Conservation (phyloP, 2,329 filamentous ascomycete genomes). For the Venturiaceae sp. region DNA sequence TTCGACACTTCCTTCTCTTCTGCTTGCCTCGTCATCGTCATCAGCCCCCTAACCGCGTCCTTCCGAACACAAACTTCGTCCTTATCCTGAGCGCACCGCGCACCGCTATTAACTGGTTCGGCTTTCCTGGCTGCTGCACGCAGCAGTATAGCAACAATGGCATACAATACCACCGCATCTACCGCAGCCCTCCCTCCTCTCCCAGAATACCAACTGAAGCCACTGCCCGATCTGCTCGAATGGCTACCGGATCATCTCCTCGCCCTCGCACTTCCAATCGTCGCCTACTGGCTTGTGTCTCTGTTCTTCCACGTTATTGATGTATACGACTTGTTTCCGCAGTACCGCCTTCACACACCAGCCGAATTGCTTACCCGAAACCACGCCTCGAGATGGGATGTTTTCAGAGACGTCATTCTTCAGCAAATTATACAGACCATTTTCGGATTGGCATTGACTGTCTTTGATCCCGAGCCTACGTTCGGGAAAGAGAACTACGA, state of each 20-base stretch:
- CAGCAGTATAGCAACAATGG: conserved; percentile 3
- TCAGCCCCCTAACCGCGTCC: background rate
- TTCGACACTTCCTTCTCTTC: background rate
- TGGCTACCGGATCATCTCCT: conserved; percentile 76
- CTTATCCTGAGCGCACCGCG: background rate
- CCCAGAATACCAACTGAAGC: conserved; percentile 66
- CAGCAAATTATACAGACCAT: conserved; percentile 85
- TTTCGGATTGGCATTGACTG: conserved; percentile 56
- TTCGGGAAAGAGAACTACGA: conserved; percentile 76
- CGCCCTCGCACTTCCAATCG: conserved; percentile 63
- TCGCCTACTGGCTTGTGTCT: conserved; percentile 84
- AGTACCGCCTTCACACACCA: conserved; percentile 91
- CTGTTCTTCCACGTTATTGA: conserved; percentile 83
- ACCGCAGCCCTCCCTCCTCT: conserved; percentile 68
- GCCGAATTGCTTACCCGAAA: conserved; percentile 84
- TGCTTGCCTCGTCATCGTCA: background rate
- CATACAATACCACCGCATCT: conserved; percentile 31
- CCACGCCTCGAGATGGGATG: conserved; percentile 74
- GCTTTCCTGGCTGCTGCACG: background rate
- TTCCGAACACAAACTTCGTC: background rate
- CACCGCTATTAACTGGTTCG: background rate
- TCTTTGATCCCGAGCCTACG: conserved; percentile 65
- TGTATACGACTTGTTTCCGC: conserved; percentile 71
- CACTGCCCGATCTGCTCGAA: conserved; percentile 61
- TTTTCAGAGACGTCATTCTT: conserved; percentile 80